Conservation (phyloP, 768 basidiomycete genomes). For the Amanita pseudoporphyria region DNA sequence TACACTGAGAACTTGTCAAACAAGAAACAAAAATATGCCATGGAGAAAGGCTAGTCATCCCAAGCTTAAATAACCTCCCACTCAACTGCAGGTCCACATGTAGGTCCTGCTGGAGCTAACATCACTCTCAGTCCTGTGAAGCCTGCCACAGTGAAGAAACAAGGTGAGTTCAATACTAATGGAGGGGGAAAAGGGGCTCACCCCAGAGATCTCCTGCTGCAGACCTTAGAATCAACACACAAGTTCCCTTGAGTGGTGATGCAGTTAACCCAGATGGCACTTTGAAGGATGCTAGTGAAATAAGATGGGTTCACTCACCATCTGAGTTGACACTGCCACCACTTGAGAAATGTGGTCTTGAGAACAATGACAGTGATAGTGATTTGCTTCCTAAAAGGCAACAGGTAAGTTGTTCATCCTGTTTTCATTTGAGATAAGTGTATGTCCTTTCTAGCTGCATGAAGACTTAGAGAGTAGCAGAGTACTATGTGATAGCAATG, state of each 20-base stretch:
- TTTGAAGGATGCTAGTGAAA: conserved; percentile 3
- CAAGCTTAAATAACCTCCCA: background rate
- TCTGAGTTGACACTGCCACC: conserved; percentile 1
- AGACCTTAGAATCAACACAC: background rate
- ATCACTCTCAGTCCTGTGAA: background rate
- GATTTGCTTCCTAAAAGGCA: too few species aligned
- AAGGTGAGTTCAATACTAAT: background rate
- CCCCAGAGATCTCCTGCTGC: background rate
- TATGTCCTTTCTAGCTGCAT: too few species aligned
- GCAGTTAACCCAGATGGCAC: conserved; percentile 4
- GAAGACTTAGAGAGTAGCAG: too few species aligned
- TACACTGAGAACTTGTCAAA: background rate
- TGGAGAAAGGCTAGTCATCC: too few species aligned
- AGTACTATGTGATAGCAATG: too few species aligned
- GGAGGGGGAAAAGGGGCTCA: background rate
- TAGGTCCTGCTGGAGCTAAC: background rate
- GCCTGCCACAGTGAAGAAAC: background rate
- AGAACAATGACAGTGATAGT: too few species aligned
- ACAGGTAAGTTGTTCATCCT: too few species aligned
- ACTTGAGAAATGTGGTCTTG: too few species aligned
- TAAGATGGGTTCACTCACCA: conserved; percentile 6
- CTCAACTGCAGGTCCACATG: background rate
- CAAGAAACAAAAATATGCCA: background rate
- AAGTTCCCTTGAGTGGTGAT: background rate
- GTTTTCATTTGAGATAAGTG: too few species aligned